Base-by-base conservation (phyloP, 305 asterid species). In the Fraxinus latifolia region DNA sequence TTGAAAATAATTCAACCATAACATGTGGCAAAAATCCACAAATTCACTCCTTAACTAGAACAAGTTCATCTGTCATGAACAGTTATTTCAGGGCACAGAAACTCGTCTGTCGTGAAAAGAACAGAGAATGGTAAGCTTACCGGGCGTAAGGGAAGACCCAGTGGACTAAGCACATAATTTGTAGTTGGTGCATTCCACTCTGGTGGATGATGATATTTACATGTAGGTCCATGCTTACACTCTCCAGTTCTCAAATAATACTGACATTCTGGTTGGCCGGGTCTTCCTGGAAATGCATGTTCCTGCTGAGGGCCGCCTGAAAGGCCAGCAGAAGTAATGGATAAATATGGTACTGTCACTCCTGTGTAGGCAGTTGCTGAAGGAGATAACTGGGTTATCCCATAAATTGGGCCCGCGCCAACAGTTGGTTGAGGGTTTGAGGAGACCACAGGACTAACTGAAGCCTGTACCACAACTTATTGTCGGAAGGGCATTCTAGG, bases 201-300 rank as follows among this genome's bases (percentile, higher is more conserved):
- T 29, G 87, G 89, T 37, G 99, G 98, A 79, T 94, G 99, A 84
- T 94, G 95, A 82, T 93, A 94, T 89, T 88, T 95, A 90, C 98
- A 95, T 3, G 96, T 87, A 34, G 93, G 67, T 77, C 97, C 98
- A 87, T 79, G 92, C 90, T 91, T 93, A 89, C 97, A 94, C 55
- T 90, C 93, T 62, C 99, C 99, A 36, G 93, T 93, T 84, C 91
- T 95, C 89, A 92, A 77, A 82, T 90, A 95, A 82, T 89, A 89
- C 84, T 90, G 97, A 82, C 99, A 95, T 83, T 95, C 97, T 65
- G 95, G 97, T 73, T 90, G 96, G 76, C 95, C 97, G 32, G 96
- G 97, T 86, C 97, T 90, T 84, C 91, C 93, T 9, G 97, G 97
- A 86, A 86, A 93, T 70, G 87, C 50, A 9, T 83, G 87, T 82